Evolutionary conservation across 371 early-diverging fungal species (phyloP), one percentile per base, ranked within the genome.

Genomic region (Syncephalastrum racemosum): DNA sequence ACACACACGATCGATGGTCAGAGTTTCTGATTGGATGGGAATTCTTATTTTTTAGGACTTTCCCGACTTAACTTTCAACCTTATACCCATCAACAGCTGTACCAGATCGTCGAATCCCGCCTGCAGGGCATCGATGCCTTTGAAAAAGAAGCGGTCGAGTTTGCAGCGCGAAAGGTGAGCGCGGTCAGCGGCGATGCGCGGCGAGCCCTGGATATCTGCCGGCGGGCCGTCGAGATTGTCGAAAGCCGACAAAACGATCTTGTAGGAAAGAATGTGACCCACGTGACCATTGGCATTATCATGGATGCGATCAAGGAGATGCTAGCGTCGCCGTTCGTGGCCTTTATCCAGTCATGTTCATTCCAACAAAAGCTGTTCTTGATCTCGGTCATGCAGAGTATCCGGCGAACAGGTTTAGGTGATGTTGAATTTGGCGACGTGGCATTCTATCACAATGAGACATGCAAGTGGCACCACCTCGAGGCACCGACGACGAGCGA

Each of bases 151-250:
- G 98, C 99, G 0, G 80, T 99, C 13, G 93, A 94, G 67, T 88
- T 95, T 68, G 92, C 94, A 23, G 92, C 99, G 2, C 89, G 96
- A 43, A 96, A 95, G 72, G 94, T 99, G 4, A 91, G 94, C 54
- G 89, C 95, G 0, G 92, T 99, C 5, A 92, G 92, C 47, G 99
- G 99, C 2, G 99, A 99, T 80, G 98, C 98, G 20, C 84, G 99
- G 40, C 85, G 97, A 15, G 96, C 95, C 1, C 74, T 97, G 54
- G 98, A 99, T 70, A 94, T 99, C 31, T 95, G 95, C 73, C 82
- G 93, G 50, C 78, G 92, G 4, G 92, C 93, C 0, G 90, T 94
- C 1, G 95, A 94, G 61, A 86, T 92, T 50, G 84, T 91, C 1
- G 90, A 93, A 65, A 42, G 53, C n/a, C 73, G 73, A 40, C 54